Base-by-base conservation (phyloP, 2,329 filamentous ascomycete species). In the Plenodomus lindquistii region DNA sequence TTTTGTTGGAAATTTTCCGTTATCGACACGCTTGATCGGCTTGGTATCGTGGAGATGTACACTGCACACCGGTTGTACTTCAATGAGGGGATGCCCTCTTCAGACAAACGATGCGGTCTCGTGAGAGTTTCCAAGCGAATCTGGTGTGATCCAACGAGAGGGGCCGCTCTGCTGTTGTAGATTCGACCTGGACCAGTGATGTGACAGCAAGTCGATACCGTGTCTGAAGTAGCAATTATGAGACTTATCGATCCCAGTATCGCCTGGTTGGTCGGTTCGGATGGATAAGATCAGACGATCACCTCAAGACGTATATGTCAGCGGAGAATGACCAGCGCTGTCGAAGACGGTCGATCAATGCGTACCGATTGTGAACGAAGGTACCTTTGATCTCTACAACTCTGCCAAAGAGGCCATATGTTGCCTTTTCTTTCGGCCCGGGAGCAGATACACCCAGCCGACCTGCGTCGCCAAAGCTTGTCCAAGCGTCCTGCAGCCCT, bases 391-490 rank as follows among this genome's bases (percentile, higher is more conserved):
- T 48, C 44, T 54, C 42, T 46, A 42, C 44, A 36, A 46, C 50
- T 57, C 37, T 54, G 48, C 51, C 60, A 56, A 59, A 59, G 50
- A 48, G 47, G 44, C 36, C 43, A 52, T 38, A 42, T 44, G 31
- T 50, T 44, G 53, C 59, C 42, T 58, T 59, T 45, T 54, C 41
- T 44, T 37, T 46, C 43, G 46, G 40, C 44, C 54, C 55, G 49
- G 58, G 65, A 65, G 52, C 53, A 55, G 54, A 48, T 54, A 62
- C 60, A 48, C 47, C 55, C 62, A 59, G 55, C 57, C 59, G 55
- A 51, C 31, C 52, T 55, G 54, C 55, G 59, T 65, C 46, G 56
- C 57, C 62, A 65, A 65, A 66, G 52, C 59, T 65, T 61, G 65
- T 51, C 60, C 55, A 60, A 71, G 62, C 62, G 58, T 52, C 46